A percentile compares a stretch with the other conserved stretches of the same genome.
Conservation (phyloP, 306 rosid species). For the Cicer judaicum region DNA sequence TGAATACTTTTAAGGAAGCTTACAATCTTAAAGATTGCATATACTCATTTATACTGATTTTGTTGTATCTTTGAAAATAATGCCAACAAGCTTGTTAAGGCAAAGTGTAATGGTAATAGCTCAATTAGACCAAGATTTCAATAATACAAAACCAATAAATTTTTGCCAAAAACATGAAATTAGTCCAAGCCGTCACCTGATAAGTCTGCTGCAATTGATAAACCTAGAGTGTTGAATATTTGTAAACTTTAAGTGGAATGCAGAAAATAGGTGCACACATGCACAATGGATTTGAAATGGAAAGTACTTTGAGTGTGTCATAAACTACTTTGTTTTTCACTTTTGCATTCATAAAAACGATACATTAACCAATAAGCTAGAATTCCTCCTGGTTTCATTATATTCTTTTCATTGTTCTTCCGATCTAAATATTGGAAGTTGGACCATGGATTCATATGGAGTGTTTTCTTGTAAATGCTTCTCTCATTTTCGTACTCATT, state of each 20-base stretch:
- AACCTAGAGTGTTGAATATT: background rate
- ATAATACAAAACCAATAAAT: background rate
- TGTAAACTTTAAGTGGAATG: background rate
- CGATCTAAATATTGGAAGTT: background rate
- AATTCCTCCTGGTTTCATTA: constrained; percentile 10
- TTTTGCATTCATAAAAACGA: background rate
- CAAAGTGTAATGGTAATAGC: constrained; percentile 1
- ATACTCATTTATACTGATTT: background rate
- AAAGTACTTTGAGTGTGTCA: constrained; percentile 11
- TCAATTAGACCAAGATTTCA: background rate
- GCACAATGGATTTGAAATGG: background rate
- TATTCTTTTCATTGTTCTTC: background rate
- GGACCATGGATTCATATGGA: background rate
- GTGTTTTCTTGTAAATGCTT: background rate
- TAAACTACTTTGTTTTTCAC: constrained; percentile 3
- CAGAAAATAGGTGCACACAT: constrained; percentile 3
- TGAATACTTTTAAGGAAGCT: background rate
- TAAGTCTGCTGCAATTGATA: background rate
- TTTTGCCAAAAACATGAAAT: constrained; percentile 5
- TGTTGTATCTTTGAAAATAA: constrained; percentile 9
- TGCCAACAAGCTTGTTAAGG: background rate
- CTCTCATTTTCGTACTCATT: background rate
- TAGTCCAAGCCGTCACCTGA: background rate
- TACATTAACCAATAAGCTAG: constrained; percentile 11
- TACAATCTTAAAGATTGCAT: constrained; percentile 26